Evolutionary conservation across 1,284 basidiomycete genomes (phyloP).

Genomic region (Stereum hirsutum): DNA sequence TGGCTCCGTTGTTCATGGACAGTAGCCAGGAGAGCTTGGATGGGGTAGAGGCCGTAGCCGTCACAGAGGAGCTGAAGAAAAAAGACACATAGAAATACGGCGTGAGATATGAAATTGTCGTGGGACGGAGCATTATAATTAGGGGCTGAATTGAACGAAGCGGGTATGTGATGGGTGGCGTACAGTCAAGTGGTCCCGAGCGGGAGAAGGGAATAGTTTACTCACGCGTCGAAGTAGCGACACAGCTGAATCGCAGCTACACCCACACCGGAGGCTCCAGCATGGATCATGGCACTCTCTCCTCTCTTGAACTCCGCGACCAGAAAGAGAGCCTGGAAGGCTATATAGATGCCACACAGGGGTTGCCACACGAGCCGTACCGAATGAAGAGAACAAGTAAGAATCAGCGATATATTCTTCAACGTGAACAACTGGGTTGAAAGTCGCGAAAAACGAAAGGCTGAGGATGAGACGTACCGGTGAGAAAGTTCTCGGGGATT

Average conservation of each 20-base stretch:
- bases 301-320: slow-evolving; percentile 63
- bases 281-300: slow-evolving; percentile 81
- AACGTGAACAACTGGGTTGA: too few relatives aligned
- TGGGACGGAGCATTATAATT: neutral
- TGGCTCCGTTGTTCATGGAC: slow-evolving; percentile 53
- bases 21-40: slow-evolving; percentile 81
- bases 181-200: too few relatives aligned
- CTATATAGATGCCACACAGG: too few relatives aligned
- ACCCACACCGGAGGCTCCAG: slow-evolving; percentile 87
- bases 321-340: slow-evolving; percentile 75
- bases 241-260: slow-evolving; percentile 89
- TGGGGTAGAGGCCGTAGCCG: slow-evolving; percentile 78
- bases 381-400: too few relatives aligned
- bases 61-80: slow-evolving; percentile 51
- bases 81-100: slow-evolving; percentile 6
- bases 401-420: too few relatives aligned
- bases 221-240: slow-evolving; percentile 64
- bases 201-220: slow-evolving; percentile 10
- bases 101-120: slow-evolving; percentile 2
- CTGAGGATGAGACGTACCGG: too few relatives aligned
- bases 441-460: too few relatives aligned
- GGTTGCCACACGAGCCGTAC: too few relatives aligned
- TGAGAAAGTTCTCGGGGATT: slow-evolving; percentile 82
- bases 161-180: too few relatives aligned
- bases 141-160: neutral